Conservation (phyloP, 306 rosid genomes). For the Urtica urens region DNA sequence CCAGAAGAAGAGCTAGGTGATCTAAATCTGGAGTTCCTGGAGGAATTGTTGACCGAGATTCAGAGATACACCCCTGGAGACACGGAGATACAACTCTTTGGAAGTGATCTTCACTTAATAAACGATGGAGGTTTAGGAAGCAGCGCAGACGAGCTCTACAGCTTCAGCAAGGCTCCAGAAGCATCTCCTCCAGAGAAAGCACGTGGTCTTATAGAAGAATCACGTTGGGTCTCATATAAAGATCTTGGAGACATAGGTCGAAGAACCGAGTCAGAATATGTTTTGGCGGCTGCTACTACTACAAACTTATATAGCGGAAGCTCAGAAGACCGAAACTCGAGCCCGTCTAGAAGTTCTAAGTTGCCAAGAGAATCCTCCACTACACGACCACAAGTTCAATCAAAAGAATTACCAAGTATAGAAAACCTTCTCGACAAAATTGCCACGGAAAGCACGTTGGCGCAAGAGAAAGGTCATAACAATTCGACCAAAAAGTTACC, state of each 20-base stretch:
- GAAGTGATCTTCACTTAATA: constrained; percentile 15
- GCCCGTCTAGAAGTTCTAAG: constrained; percentile 21
- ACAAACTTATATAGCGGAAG: constrained; percentile 26
- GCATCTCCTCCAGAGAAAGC: constrained; percentile 51
- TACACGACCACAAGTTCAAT: constrained; percentile 26
- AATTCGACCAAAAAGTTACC: too few species aligned
- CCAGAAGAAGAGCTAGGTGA: constrained; percentile 28
- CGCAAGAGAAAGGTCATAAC: constrained; percentile 14
- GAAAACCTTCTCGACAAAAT: constrained; percentile 32
- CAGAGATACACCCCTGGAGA: constrained; percentile 21
- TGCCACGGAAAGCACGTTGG: constrained; percentile 22
- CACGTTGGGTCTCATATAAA: constrained; percentile 22
- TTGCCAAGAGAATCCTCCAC: constrained; percentile 16
- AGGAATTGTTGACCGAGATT: constrained; percentile 19
- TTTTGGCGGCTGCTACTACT: constrained; percentile 34
- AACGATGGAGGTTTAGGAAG: constrained; percentile 7
- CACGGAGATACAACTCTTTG: constrained; percentile 21
- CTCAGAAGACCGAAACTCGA: constrained; percentile 33
- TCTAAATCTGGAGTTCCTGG: constrained; percentile 26
- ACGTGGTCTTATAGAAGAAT: constrained; percentile 31
- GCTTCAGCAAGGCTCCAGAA: constrained; percentile 25
- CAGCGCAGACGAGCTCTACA: constrained; percentile 13
- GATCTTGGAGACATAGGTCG: constrained; percentile 20
- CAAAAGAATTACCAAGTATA: constrained; percentile 23
- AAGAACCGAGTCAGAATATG: constrained; percentile 25